Evolutionary conservation across 2,329 filamentous ascomycete species (phyloP).

Genomic region (Didymella exigua): DNA sequence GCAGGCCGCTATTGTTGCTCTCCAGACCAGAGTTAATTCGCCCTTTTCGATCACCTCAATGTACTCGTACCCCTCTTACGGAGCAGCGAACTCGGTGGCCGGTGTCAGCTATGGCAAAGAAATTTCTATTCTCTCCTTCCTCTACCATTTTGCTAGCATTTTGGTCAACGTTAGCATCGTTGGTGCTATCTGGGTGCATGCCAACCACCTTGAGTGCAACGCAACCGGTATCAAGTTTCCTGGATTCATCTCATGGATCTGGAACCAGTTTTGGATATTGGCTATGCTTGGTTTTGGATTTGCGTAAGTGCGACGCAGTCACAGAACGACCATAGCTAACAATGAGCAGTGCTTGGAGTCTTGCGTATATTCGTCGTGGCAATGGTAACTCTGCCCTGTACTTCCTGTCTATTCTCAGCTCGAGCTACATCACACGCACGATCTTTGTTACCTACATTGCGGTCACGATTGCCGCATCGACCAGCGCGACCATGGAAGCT

Average conservation of each 20-base stretch:
- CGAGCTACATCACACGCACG: constrained; percentile 11
- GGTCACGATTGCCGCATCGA: constrained; percentile 16
- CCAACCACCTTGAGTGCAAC: constrained; percentile 27
- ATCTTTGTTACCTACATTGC: constrained; percentile 20
- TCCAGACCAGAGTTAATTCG: constrained; percentile 19
- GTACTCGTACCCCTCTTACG: constrained; percentile 23
- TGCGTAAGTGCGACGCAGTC: constrained; percentile 6
- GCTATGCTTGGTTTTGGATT: constrained; percentile 23
- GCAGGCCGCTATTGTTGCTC: constrained; percentile 21
- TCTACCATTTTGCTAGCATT: constrained; percentile 26
- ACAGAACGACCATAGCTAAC: not conserved
- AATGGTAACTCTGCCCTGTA: constrained; percentile 10
- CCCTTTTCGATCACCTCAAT: constrained; percentile 23
- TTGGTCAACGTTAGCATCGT: constrained; percentile 31
- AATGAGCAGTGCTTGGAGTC: constrained; percentile 14
- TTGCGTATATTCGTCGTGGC: constrained; percentile 14
- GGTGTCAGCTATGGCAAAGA: constrained; percentile 12
- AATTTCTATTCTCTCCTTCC: constrained; percentile 25
- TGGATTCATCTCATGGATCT: constrained; percentile 19
- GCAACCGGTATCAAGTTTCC: constrained; percentile 21
- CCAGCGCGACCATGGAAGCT: constrained; percentile 21
- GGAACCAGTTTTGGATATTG: constrained; percentile 23
- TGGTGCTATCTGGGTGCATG: constrained; percentile 27
- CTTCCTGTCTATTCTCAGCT: constrained; percentile 15
- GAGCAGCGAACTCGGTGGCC: not conserved